Base-by-base conservation (phyloP, 2,329 filamentous ascomycete genomes). In the Claviceps sorghi region DNA sequence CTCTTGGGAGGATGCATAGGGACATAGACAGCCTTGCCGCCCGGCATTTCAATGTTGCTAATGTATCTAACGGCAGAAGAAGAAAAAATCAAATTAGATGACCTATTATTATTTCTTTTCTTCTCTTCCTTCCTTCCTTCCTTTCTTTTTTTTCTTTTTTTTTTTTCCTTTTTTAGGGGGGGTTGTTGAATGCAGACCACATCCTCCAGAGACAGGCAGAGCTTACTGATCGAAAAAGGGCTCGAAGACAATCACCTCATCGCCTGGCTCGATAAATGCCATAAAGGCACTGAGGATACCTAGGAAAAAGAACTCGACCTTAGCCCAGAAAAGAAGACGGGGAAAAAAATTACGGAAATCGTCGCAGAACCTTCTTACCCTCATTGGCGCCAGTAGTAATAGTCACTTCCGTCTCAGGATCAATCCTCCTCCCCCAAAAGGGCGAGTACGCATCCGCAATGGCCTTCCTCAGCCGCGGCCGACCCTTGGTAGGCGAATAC, bases 171-270 rank as follows among this genome's bases (percentile, higher is more conserved):
- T n/a, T n/a, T n/a, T n/a, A n/a, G n/a, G n/a, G n/a, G n/a, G 15
- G 13, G 9, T 17, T 10, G n/a, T 29, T 10, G 26, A 46, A 30
- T 21, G n/a, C 4, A 19, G 17, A 9, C 21, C 17, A 22, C 32
- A 15, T 17, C 21, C 19, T 29, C 22, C 13, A 7, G 10, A 15
- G 2, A 11, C 6, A 4, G 15, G 29, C 15, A 13, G 13, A 7
- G 59, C 64, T 53, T 50, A 87, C 82, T 98, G 93, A 69, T 98
- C 93, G 66, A 97, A 98, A 72, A 96, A 98, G 11, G 93, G 93
- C 72, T 98, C 93, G 66, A 98, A 96, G 53, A 98, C 79, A 59
- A 98, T 96, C 58, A 96, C 93, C 68, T 98, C 93, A 64, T 98
- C 93, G 13, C 88, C 93, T 1, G 80, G 78, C 69, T 98, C 93